Evolutionary conservation across 2,329 filamentous ascomycete genomes (phyloP), one percentile per base, ranked within the genome.

Genomic region (Pseudohalonectria lignicola): DNA sequence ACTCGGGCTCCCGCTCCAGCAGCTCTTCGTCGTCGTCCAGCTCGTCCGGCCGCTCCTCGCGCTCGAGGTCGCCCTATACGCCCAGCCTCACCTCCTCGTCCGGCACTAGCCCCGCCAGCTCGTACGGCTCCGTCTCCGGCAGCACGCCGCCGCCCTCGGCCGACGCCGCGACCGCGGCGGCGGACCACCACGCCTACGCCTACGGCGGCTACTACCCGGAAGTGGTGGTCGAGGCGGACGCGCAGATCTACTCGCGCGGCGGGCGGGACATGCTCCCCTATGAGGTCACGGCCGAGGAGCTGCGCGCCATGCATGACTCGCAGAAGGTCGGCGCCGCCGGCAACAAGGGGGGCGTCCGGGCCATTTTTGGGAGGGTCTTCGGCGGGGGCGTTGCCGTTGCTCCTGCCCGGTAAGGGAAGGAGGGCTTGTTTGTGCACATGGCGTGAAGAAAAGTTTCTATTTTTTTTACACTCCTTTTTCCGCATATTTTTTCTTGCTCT

Each of bases 291-390:
- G 49, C 59, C 25, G 69, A 75, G 19, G 66, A 74, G 42, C 62
- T 74, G 42, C 62, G 64, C 43, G 62, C 66, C 40, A 51, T 71
- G 32, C 65, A 72, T 43, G 63, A 71, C 35, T n/a, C n/a, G n/a
- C n/a, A n/a, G n/a, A n/a, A n/a, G n/a, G n/a, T n/a, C n/a, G n/a
- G n/a, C n/a, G n/a, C n/a, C n/a, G n/a, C n/a, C n/a, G n/a, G n/a
- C n/a, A n/a, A n/a, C n/a, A n/a, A n/a, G n/a, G 61, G 56, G 30
- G 54, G 57, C 33, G 60, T 63, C 31, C 62, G 67, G 29, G 67
- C 70, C 44, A 63, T 75, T 58, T 69, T 70, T 55, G 66, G 65
- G 25, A 67, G 71, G 31, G 62, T 75, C 42, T 69, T 75, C 42
- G 62, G 60, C 36, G 54, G 60, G 3, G 43, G 40, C 37, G 60